Evolutionary conservation across 306 rosid species (phyloP).

Genomic region (Cucurbita moschata): DNA sequence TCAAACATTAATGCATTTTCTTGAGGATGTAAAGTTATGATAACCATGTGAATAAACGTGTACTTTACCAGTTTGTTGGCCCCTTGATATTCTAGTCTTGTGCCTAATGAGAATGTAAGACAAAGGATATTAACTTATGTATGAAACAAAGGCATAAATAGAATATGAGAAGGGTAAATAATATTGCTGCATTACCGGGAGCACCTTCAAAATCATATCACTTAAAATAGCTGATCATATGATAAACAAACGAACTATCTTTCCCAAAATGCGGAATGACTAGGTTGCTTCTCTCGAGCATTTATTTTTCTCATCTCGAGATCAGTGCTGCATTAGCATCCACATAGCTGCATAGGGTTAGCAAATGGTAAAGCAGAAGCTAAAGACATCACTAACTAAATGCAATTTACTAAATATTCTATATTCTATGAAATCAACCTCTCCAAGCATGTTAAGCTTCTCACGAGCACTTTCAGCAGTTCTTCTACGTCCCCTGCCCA

Average conservation of each 20-base stretch:
- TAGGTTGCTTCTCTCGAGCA: constrained; percentile 71
- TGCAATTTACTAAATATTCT: background rate
- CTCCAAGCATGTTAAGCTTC: constrained; percentile 70
- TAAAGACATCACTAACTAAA: background rate
- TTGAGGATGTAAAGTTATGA: background rate
- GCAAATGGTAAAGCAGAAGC: background rate
- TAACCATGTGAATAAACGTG: background rate
- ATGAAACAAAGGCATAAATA: background rate
- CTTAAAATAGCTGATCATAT: constrained; percentile 14
- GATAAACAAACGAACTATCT: constrained; percentile 68
- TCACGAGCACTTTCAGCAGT: constrained; percentile 51
- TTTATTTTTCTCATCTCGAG: constrained; percentile 63
- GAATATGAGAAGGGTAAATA: background rate
- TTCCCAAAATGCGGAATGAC: constrained; percentile 58
- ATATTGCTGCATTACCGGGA: background rate
- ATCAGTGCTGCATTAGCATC: constrained; percentile 54
- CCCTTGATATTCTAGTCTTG: background rate
- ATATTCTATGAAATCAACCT: constrained; percentile 23
- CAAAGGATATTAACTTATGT: background rate
- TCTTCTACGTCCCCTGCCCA: constrained; percentile 62
- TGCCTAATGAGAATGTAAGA: background rate
- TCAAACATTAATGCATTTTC: background rate
- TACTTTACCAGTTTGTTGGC: background rate
- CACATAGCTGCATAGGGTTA: background rate
- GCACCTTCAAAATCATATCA: background rate